These are phyloP conservation scores for Annona cherimola DNA, from an alignment of 164 flowering plant species.

Conservation along the genomic window DNA sequence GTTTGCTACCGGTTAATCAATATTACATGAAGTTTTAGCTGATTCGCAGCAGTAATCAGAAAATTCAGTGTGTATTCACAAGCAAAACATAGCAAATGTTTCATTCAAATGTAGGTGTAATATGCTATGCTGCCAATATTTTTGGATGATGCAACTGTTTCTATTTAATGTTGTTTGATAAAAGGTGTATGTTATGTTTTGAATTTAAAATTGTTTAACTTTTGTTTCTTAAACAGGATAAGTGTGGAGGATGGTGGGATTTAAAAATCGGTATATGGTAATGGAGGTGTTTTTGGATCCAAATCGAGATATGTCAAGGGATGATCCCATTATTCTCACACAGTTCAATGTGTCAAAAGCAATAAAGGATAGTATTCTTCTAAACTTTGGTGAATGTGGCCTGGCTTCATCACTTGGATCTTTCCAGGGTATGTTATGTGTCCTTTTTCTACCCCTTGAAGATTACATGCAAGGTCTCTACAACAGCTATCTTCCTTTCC, in stretches of 20 bases:
- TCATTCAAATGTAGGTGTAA: no score
- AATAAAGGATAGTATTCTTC: slow-evolving; percentile 70
- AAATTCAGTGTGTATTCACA: no score
- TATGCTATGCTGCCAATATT: no score
- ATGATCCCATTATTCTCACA: slow-evolving; percentile 62
- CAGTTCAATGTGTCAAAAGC: slow-evolving; percentile 59
- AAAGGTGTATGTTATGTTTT: no score
- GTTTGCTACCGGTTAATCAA: no score
- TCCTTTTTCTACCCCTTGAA: not conserved
- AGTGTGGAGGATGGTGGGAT: slow-evolving; percentile 59
- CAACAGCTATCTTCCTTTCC: not conserved
- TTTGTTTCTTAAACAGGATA: not conserved
- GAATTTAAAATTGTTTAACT: not conserved
- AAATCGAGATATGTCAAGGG: slow-evolving; percentile 36
- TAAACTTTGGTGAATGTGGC: slow-evolving; percentile 91
- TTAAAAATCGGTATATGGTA: slow-evolving; percentile 82
- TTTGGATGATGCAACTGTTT: no score
- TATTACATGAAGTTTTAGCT: no score
- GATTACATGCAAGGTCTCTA: not conserved
- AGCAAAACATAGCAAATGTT: no score
- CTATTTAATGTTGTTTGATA: no score
- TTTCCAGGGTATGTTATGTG: slow-evolving; percentile 49
- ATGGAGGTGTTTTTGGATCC: slow-evolving; percentile 83
- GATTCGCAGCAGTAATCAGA: no score
- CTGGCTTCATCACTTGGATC: slow-evolving; percentile 72